Base-by-base conservation (phyloP, 1,284 basidiomycete genomes). In the Ceratobasidium sp. region DNA sequence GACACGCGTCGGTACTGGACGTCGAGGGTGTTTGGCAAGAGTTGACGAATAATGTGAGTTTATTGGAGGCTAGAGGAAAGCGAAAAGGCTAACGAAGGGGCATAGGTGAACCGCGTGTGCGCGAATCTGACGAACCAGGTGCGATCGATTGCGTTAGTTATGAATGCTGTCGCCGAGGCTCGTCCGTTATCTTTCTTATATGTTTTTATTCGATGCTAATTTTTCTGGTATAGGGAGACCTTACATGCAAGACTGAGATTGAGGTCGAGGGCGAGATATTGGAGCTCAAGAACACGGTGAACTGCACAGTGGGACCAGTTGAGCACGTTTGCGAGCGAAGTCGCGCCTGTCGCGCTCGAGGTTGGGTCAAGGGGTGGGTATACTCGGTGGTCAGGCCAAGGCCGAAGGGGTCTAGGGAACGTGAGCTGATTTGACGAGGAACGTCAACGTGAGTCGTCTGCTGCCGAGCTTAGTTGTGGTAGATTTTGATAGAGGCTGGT, bases 11-110 rank as follows among this genome's bases (percentile, higher is more conserved):
- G 81, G 97, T 98, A 1, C 94, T 95, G 13, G 96, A 97, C 83
- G 96, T 98, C 39, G 95, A 98, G 84, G 97, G 97, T 76, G 97
- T 97, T 44, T 98, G 96, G 97, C 92, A 93, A 79, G 94, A 97
- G 84, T 87, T 98, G 83, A 96, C 97, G 78, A 89, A 92, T 78
- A 97, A 96, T 84, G 96, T 96, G 83, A 83, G 91, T 88, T 5
- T 3, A 63, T 58, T 72, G 60, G 67, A 77, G 73, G 46, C 58
- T 23, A 80, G 80, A 82, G 80, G 73, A 49, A 58, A 28, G 46
- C 42, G 81, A 72, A 40, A 58, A 40, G 53, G 56, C 73, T 51
- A 80, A 58, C 82, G 82, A 0, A 51, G 33, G 5, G 42, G 70
- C 79, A 7, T 80, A 89, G 85, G 88, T 89, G 81, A 89, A 90